A percentile compares a stretch with the other conserved stretches of the same genome.
phyloP scores from a whole-genome alignment of 2,329 filamentous ascomycete genomes.

The Hypoxylon sp. region DNA sequence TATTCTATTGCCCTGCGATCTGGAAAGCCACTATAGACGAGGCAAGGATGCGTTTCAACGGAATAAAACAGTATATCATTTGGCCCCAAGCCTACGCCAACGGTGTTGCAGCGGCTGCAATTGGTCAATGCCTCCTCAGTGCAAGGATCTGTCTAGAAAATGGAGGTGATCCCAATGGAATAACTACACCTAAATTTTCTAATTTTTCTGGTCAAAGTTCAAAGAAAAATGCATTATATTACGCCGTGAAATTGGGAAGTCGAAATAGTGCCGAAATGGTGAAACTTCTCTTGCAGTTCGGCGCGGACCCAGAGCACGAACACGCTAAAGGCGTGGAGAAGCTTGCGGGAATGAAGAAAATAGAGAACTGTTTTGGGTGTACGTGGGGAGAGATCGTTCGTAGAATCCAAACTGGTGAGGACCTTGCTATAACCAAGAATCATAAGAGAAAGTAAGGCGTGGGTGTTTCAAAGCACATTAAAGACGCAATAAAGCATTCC shows the following conservation, averaged over 20 bases:
- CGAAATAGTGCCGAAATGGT: not conserved
- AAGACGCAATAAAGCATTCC: not conserved
- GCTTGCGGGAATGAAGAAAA: not conserved
- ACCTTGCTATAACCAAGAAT: conserved; percentile 15
- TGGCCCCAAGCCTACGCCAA: conserved; percentile 9
- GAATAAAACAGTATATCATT: conserved; percentile 28
- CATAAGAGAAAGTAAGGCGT: not conserved
- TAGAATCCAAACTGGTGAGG: conserved; percentile 24
- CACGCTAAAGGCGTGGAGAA: accelerated
- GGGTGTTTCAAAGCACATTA: not conserved
- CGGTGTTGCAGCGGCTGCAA: not conserved
- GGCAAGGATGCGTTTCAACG: conserved; percentile 21
- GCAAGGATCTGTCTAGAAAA: conserved; percentile 32
- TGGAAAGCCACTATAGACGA: not conserved
- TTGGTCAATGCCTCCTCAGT: not conserved
- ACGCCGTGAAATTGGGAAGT: not conserved
- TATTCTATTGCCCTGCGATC: conserved; percentile 4
- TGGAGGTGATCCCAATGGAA: conserved; percentile 23
- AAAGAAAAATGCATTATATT: not conserved
- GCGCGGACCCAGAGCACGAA: not conserved
- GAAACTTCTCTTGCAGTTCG: conserved; percentile 26
- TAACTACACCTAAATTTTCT: too few relatives aligned
- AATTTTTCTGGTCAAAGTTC: not conserved
- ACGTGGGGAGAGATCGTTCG: conserved; percentile 28
- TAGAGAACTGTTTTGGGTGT: conserved; percentile 14